phyloP scores from a whole-genome alignment of 1,284 basidiomycete genomes.

The Irpex sp. region DNA sequence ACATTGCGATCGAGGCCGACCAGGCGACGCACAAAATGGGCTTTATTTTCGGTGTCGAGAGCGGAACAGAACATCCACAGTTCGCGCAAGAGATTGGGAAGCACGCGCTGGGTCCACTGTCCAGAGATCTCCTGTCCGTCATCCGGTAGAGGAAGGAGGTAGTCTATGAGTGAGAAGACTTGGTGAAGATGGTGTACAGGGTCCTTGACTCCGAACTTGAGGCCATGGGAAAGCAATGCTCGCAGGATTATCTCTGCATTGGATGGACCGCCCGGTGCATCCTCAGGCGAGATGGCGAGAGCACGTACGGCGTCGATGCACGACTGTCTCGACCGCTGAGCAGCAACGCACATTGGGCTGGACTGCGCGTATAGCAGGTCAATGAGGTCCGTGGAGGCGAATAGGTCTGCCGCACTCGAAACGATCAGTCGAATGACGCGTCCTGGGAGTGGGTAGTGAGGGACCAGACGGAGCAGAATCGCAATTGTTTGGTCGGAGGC shows the following conservation, averaged over 20 bases:
- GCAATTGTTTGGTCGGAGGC: conserved; percentile 49
- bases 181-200: conserved; percentile 54
- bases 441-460: conserved; percentile 44
- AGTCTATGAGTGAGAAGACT: conserved; percentile 52
- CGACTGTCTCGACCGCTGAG: conserved; percentile 39
- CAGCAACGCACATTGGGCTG: conserved; percentile 37
- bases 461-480: conserved; percentile 45
- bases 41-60: conserved; percentile 52
- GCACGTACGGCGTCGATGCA: conserved; percentile 47
- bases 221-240: conserved; percentile 48
- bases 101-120: conserved; percentile 50
- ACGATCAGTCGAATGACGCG: conserved; percentile 44
- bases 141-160: conserved; percentile 45
- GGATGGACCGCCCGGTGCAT: conserved; percentile 33
- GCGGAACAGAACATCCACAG: conserved; percentile 51
- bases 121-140: conserved; percentile 23
- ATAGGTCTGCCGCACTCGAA: conserved; percentile 46
- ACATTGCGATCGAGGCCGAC: conserved; percentile 53
- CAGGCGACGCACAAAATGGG: conserved; percentile 52
- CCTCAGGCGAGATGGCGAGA: conserved; percentile 34
- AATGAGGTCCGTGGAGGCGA: conserved; percentile 49
- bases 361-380: conserved; percentile 38
- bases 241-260: conserved; percentile 47
- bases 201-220: conserved; percentile 39
- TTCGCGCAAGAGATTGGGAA: conserved; percentile 54